Evolutionary conservation across 352 stramenopile genomes (phyloP), one percentile per base, ranked within the genome.

Genomic region (Pythium oligandrum): DNA sequence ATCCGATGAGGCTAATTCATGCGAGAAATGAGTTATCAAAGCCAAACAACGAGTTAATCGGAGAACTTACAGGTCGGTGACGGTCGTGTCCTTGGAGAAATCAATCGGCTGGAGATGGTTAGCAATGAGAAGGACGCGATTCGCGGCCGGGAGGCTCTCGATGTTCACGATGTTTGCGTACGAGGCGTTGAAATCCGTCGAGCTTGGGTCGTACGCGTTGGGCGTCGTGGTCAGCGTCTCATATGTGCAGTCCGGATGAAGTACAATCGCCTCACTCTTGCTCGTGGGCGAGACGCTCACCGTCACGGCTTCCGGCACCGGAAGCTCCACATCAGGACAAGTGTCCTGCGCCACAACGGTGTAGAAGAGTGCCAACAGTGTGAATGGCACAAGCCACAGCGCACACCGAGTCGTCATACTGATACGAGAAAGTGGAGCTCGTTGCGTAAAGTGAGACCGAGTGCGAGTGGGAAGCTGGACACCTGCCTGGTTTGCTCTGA

Each of bases 201-300:
- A 4, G 11, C 10, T 26, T 9, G 10, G n/a, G 39, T 55, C 39
- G 43, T 48, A 31, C 17, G 39, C 30, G n/a, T 5, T 6, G 8
- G 35, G 32, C 8, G 35, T 17, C 33, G 33, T n/a, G 11, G 42
- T 17, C 9, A 53, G 8, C 5, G 45, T 17, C 2, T 56, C 48
- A 9, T 45, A 6, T 0, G 42, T 54, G 55, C 65, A 73, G 38
- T 73, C 46, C 4, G 61, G 44, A 26, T 44, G 30, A 17, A 73
- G 38, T 26, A 73, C 44, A 40, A 63, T 55, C 37, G 65, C 65
- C 11, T 51, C 51, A 43, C 30, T 57, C 4, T 39, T 44, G 51
- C 68, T 64, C 33, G 45, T 40, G 6, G 48, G n/a, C 6, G 61
- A 63, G 11, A 52, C 53, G 44, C 67, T 59, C 39, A 73, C 49